Evolutionary conservation across 768 basidiomycete genomes (phyloP).

Genomic region (Gloeopeniophorella convolvens): DNA sequence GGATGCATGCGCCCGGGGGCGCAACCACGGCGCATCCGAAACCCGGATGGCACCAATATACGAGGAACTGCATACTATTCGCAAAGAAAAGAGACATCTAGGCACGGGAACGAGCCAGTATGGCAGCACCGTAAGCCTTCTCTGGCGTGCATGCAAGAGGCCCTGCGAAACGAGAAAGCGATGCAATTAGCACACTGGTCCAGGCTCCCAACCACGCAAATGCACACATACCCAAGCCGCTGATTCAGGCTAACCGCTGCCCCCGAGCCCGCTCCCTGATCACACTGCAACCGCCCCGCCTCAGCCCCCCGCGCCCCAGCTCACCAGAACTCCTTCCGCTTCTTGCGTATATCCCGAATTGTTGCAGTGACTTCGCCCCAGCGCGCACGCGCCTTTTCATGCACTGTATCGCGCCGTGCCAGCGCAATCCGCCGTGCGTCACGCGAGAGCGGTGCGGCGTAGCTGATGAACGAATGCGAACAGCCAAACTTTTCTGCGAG

Average conservation of each 20-base stretch:
- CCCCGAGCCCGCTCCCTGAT: background rate
- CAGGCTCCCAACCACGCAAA: background rate
- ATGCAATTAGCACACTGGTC: background rate
- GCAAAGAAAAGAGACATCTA: too few relatives aligned
- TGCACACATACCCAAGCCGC: background rate
- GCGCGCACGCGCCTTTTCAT: constrained; percentile 40
- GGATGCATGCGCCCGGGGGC: too few relatives aligned
- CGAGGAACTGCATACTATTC: too few relatives aligned
- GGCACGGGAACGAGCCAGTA: background rate
- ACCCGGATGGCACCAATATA: too few relatives aligned
- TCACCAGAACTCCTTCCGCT: constrained; percentile 71
- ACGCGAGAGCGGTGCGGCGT: constrained; percentile 56
- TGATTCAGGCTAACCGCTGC: background rate
- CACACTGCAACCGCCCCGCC: background rate
- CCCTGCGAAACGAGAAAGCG: background rate
- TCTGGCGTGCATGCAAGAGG: background rate
- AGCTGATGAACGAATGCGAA: constrained; percentile 58
- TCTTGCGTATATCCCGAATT: constrained; percentile 55
- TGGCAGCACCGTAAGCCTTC: background rate
- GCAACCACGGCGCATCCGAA: too few relatives aligned
- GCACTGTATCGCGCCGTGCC: constrained; percentile 39
- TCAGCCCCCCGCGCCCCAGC: background rate
- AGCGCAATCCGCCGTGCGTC: constrained; percentile 39
- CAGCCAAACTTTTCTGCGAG: constrained; percentile 77
- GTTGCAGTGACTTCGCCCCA: constrained; percentile 71